Evolutionary conservation across 805 yeast genomes (phyloP).

Genomic region (Candida takata): DNA sequence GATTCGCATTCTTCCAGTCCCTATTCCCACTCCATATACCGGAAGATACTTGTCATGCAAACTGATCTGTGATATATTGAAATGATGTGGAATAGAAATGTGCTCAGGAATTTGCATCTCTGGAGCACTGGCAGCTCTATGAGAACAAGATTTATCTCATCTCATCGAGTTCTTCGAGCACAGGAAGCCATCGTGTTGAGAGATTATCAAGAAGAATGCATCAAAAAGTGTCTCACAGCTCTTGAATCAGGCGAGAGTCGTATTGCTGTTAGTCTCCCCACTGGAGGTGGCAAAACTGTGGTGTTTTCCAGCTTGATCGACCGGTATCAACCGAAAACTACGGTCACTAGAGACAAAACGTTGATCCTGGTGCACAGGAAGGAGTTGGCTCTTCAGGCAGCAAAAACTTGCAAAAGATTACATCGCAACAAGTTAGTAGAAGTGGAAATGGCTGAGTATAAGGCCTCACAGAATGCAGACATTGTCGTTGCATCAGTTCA

Average conservation of each 20-base stretch:
- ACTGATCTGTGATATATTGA: too few relatives aligned
- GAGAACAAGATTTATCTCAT: background rate
- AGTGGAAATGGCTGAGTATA: slow-evolving; percentile 59
- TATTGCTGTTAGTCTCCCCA: slow-evolving; percentile 80
- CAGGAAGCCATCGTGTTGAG: slow-evolving; percentile 23
- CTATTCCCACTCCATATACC: too few relatives aligned
- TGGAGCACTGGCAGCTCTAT: too few relatives aligned
- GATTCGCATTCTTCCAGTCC: too few relatives aligned
- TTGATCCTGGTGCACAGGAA: slow-evolving; percentile 74
- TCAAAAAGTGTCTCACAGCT: slow-evolving; percentile 45
- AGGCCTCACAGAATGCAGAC: slow-evolving; percentile 41
- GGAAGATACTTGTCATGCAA: too few relatives aligned
- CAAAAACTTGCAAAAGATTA: slow-evolving; percentile 35
- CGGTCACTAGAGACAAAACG: slow-evolving; percentile 26
- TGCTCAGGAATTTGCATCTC: too few relatives aligned
- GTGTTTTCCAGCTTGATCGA: slow-evolving; percentile 57
- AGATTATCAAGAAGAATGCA: slow-evolving; percentile 67
- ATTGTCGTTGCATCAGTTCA: slow-evolving; percentile 75
- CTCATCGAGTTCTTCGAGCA: background rate
- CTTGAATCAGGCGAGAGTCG: slow-evolving; percentile 40
- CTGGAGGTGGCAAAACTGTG: slow-evolving; percentile 94
- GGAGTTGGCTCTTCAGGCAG: slow-evolving; percentile 73
- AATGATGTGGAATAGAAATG: too few relatives aligned
- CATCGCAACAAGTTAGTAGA: slow-evolving; percentile 49
- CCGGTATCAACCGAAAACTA: slow-evolving; percentile 27